phyloP scores from a whole-genome alignment of 352 stramenopile genomes.

The Blastocystis sp. region DNA sequence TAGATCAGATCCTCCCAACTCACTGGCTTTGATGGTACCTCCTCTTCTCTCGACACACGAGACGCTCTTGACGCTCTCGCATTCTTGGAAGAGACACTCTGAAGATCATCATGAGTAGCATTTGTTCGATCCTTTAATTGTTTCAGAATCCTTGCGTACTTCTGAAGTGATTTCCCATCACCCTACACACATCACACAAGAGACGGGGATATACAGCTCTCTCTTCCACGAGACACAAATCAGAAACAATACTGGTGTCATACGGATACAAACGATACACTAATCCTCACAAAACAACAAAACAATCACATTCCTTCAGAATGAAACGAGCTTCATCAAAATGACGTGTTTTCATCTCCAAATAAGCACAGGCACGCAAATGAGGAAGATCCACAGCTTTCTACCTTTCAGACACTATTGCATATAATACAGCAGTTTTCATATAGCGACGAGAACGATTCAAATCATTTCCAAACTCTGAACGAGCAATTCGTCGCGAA shows the following conservation, averaged over 20 bases:
- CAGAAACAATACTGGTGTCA: background rate
- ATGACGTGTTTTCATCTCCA: background rate
- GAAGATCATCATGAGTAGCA: too few relatives aligned
- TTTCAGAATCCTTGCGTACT: background rate
- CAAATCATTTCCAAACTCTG: background rate
- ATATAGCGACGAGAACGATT: background rate
- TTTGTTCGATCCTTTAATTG: too few relatives aligned
- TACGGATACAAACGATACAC: background rate
- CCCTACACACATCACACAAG: background rate
- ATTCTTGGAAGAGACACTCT: too few relatives aligned
- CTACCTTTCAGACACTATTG: background rate
- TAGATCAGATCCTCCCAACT: background rate
- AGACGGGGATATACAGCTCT: background rate
- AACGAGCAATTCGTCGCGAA: background rate
- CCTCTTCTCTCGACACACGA: too few relatives aligned
- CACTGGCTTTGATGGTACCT: background rate
- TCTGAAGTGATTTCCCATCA: background rate
- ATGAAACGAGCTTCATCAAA: background rate
- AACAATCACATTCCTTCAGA: background rate
- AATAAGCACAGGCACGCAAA: background rate
- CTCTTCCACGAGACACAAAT: background rate
- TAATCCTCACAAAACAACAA: background rate
- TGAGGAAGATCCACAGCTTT: background rate
- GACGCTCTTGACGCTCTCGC: too few relatives aligned
- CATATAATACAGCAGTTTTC: background rate